Evolutionary conservation across 352 stramenopile genomes (phyloP), one percentile per base, ranked within the genome.

Genomic region (Halophytophthora polymorphica): DNA sequence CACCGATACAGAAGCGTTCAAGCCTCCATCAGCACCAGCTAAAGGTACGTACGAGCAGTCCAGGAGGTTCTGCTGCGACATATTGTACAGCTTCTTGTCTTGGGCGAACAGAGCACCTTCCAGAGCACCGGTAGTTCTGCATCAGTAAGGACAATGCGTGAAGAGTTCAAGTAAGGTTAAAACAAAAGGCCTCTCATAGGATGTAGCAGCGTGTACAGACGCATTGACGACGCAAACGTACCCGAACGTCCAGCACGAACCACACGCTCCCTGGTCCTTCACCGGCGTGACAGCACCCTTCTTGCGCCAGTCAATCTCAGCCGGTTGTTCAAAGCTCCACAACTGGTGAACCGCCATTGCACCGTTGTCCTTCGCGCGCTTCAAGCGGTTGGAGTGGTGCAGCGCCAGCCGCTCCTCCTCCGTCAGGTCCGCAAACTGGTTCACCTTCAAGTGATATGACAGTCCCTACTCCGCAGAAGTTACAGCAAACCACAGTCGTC

Each of bases 181-280:
- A 43, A 49, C n/a, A 3, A 40, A 39, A 43, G 35, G 34, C 14
- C 38, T 45, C 3, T 29, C 17, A 8, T 6, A 22, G 58, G 12
- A 25, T 50, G 34, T 61, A 88, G 77, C 76, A 77, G 61, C 95
- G 97, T 13, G 86, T 93, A 88, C 90, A 97, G 76, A 31, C 8
- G 25, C 25, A 31, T 10, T 29, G 17, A 6, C 6, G 21, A 58
- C 14, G 37, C 23, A 61, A 15, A 36, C 53, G 34, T 59, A 88
- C 79, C 77, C 78, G 61, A 96, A 97, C 12, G 86, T 94, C 90
- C 90, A 97, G 77, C 90, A 97, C 29, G 86, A 96, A 15, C 90
- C 90, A 36, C 90, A 97, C 42, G 77, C 77, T 31, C 87, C 89
- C 68, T 97, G 90, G 56, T 97, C 86, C 43, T 97, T 97, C 46